Base-by-base conservation (phyloP, 2,329 filamentous ascomycete genomes). In the Fusarium albidum region DNA sequence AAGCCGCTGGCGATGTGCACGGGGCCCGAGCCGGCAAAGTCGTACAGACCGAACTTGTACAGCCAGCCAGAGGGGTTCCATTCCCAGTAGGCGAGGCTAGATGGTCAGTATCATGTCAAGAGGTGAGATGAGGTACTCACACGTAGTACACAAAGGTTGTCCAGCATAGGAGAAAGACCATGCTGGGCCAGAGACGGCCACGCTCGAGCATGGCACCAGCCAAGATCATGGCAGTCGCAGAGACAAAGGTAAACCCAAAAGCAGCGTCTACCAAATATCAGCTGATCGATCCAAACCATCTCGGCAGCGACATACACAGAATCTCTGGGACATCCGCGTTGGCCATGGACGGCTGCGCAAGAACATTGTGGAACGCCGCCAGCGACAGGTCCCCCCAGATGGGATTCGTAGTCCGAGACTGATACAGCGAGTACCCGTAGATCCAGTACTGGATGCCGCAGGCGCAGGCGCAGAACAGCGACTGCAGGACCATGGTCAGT, bases 1-100 rank as follows among this genome's bases (percentile, higher is more conserved):
- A 83, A 87, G 3, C 86, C 85, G 2, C 78, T 82, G 3, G 84
- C 80, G 47, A 88, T 85, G 64, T 88, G 85, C 3, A 88, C 86
- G 4, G 85, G 85, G 2, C 86, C 85, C 11, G 82, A 82, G 45
- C 84, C 84, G 12, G 83, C 84, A 48, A 84, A 87, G 65, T 87
- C 84, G 55, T 83, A 77, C 1, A 81, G 78, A 1, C 81, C 80
- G 3, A 88, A 77, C 17, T 86, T 82, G 69, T 76, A 86, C 1
- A 88, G 73, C 85, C 86, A 89, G 10, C 86, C 85, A 45, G 80
- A 82, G n/a, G 79, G 66, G 63, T 88, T 88, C 86, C 86, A 89
- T 5, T 84, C 86, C 84, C 85, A 88, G 72, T 81, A 85, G 0
- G 85, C 85, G 29, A 88, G 80, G 3, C 64, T 67, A 9, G 9